These are phyloP conservation scores for Plicaturopsis crispa DNA, from an alignment of 768 basidiomycete species.

Conservation along the genomic window DNA sequence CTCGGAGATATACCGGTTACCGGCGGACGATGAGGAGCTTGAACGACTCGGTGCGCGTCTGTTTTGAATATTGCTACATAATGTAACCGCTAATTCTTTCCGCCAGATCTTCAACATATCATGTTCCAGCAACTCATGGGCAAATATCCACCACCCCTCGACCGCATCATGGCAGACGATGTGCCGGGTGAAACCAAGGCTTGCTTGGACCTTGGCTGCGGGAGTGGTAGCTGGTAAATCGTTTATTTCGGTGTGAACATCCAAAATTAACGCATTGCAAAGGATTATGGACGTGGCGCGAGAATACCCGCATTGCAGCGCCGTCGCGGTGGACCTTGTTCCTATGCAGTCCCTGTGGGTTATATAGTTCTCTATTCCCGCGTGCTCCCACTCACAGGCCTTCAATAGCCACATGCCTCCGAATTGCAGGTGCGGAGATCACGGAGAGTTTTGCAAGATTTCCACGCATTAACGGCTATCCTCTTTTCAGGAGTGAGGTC, in stretches of 20 bases:
- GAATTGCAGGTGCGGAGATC: slow-evolving; percentile 51
- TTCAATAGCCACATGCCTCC: slow-evolving; percentile 50
- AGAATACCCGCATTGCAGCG: slow-evolving; percentile 61
- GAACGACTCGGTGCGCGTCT: slow-evolving; percentile 51
- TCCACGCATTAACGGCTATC: slow-evolving; percentile 4
- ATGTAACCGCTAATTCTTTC: slow-evolving; percentile 8
- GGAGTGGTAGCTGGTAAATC: slow-evolving; percentile 67
- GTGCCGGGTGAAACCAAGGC: slow-evolving; percentile 51
- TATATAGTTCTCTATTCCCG: slow-evolving; percentile 5
- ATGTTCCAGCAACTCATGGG: slow-evolving; percentile 63
- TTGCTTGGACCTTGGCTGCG: slow-evolving; percentile 71
- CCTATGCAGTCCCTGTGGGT: slow-evolving; percentile 71
- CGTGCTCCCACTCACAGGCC: slow-evolving; percentile 9
- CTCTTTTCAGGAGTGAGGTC: slow-evolving; percentile 57
- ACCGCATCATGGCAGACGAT: slow-evolving; percentile 53
- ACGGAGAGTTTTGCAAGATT: slow-evolving; percentile 2
- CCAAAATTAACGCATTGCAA: neutral
- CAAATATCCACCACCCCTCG: slow-evolving; percentile 54
- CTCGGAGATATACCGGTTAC: slow-evolving; percentile 71
- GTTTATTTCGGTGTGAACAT: slow-evolving; percentile 1
- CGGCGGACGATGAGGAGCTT: slow-evolving; percentile 74
- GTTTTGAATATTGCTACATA: slow-evolving; percentile 5
- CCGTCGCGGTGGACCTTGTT: slow-evolving; percentile 73
- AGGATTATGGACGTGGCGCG: slow-evolving; percentile 74
- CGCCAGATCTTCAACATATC: slow-evolving; percentile 56